Conservation (phyloP, 768 basidiomycete species). For the Boletus rex-veris region DNA sequence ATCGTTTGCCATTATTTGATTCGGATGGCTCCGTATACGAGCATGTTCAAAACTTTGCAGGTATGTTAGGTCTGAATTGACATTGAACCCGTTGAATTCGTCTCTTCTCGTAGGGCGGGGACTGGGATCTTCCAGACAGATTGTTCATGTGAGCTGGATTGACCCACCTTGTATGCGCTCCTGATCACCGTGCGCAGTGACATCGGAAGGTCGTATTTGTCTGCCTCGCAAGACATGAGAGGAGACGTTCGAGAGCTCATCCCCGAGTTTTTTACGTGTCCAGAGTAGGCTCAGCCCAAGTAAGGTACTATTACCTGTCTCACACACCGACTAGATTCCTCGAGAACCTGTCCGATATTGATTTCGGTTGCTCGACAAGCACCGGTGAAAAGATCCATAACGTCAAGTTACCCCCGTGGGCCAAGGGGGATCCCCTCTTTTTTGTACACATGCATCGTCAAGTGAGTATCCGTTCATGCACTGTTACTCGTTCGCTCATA, state of each 20-base stretch:
- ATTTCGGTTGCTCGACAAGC: conserved; percentile 72
- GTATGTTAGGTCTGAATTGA: conserved; percentile 26
- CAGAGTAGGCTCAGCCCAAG: conserved; percentile 50
- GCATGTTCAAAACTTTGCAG: conserved; percentile 91
- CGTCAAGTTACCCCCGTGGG: conserved; percentile 90
- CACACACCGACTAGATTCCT: conserved; percentile 57
- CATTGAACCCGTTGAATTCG: neutral
- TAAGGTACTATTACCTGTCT: neutral
- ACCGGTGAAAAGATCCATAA: conserved; percentile 79
- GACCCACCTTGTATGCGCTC: neutral
- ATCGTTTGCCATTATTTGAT: conserved; percentile 95
- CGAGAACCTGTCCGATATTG: conserved; percentile 72
- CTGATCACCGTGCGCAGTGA: conserved; percentile 45
- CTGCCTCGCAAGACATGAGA: conserved; percentile 79
- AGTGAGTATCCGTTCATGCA: conserved; percentile 37
- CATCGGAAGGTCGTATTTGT: conserved; percentile 75
- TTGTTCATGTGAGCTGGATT: conserved; percentile 59
- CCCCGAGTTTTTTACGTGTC: conserved; percentile 83
- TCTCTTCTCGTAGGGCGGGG: conserved; percentile 62
- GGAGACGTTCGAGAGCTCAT: conserved; percentile 94
- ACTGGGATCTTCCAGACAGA: conserved; percentile 91
- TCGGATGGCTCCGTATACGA: conserved; percentile 83
- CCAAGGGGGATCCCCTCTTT: conserved; percentile 74
- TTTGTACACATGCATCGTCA: conserved; percentile 78
- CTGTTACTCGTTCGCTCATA: neutral